Evolutionary conservation across 768 basidiomycete genomes (phyloP), one percentile per base, ranked within the genome.

Genomic region (Termitomyces sp.): DNA sequence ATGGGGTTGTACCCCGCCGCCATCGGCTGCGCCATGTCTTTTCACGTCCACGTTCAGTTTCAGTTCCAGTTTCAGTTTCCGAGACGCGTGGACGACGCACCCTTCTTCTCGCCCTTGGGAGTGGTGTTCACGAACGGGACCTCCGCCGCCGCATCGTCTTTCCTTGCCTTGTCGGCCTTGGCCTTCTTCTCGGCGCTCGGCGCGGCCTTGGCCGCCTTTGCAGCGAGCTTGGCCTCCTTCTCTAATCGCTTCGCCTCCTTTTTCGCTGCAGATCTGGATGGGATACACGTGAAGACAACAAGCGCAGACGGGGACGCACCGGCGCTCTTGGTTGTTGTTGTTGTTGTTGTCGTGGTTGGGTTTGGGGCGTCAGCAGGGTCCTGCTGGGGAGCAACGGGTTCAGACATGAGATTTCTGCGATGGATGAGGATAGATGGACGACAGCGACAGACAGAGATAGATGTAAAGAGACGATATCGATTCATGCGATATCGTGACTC

Each of bases 1-100:
- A 91, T 87, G 8, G 97, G 96, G 70, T 98, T 94, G 75, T 98
- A 99, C 4, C 90, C 92, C n/a, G 82, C 78, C 1, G 90, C 82
- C 90, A 99, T 96, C 3, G 92, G 87, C 59, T 85, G 78, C 2
- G 90, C 81, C 56, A 97, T 77, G 73, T 98, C 96, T 96, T 56
- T 38, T 5, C 6, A 1, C 1, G 6, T 35, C 12, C 12, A n/a
- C n/a, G n/a, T n/a, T 4, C 2, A 26, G 26, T 26, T 4, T 4
- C 26, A 26, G 26, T 26, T 26, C 4, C 26, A 26, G 26, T 26
- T 26, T 26, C 26, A 26, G 26, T 26, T 26, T 26, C 26, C 2
- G 26, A 26, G 26, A 26, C 26, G 26, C 26, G 26, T 6, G 30
- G 30, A 30, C 30, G 30, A 30, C 76, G 59, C 48, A 91, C 95